Evolutionary conservation across 2,329 filamentous ascomycete species (phyloP).

Genomic region (Triangularia setosa): DNA sequence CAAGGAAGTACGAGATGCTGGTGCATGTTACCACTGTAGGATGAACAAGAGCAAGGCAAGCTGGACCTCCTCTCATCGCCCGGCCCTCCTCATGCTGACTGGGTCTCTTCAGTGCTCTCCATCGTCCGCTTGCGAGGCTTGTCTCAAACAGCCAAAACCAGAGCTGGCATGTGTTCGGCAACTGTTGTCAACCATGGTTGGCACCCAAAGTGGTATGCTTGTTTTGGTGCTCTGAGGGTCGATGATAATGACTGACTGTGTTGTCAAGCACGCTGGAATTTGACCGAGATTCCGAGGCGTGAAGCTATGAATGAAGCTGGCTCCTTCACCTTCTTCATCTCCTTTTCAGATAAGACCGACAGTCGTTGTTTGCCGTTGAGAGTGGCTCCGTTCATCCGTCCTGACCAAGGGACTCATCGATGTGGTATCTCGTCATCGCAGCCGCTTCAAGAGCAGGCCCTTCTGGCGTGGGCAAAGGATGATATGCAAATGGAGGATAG

Average conservation of each 20-base stretch:
- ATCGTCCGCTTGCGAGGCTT: conserved; percentile 6
- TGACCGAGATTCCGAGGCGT: conserved; percentile 10
- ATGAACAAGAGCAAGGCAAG: conserved; percentile 47
- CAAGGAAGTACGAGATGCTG: conserved; percentile 45
- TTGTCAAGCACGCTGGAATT: conserved; percentile 17
- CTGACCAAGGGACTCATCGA: neutral
- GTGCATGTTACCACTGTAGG: conserved; percentile 47
- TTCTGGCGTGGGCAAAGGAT: conserved; percentile 15
- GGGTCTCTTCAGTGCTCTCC: conserved; percentile 14
- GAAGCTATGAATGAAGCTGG: conserved; percentile 3
- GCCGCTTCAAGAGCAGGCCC: neutral
- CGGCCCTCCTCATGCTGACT: conserved; percentile 13
- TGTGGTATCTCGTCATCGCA: neutral
- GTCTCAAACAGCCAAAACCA: conserved; percentile 4
- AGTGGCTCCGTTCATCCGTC: conserved; percentile 4
- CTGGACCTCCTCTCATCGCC: neutral
- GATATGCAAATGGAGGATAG: conserved; percentile 11
- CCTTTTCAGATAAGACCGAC: conserved; percentile 7
- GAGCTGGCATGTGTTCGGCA: conserved; percentile 13
- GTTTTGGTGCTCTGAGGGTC: neutral
- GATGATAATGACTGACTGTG: neutral
- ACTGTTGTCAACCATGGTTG: neutral
- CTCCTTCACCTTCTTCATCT: conserved; percentile 4
- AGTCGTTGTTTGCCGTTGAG: conserved; percentile 10
- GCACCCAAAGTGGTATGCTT: conserved; percentile 9